Conservation (phyloP, 768 basidiomycete species). For the Hirschioporus abietinus region DNA sequence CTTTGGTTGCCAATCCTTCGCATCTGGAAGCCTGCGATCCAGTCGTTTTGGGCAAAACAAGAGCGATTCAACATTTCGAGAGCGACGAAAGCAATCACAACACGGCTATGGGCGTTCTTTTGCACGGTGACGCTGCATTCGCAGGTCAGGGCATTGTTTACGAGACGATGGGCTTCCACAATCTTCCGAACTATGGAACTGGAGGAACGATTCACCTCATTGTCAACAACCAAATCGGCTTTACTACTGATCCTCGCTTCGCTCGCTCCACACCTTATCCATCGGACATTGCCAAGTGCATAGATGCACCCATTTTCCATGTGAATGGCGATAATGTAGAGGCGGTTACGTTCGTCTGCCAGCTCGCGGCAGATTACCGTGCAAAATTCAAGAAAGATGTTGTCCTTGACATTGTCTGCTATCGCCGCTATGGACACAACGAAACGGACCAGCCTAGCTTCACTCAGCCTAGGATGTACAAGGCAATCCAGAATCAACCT, state of each 20-base stretch:
- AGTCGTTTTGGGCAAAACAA: slow-evolving; percentile 98
- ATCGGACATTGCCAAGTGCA: slow-evolving; percentile 97
- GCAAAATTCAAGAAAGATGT: slow-evolving; percentile 99
- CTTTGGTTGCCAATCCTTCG: slow-evolving; percentile 97
- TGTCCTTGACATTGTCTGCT: slow-evolving; percentile 97
- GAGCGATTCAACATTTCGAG: slow-evolving; percentile 93
- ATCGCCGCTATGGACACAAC: slow-evolving; percentile 98
- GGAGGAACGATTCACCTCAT: slow-evolving; percentile 98
- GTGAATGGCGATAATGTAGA: slow-evolving; percentile 99
- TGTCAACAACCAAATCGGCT: slow-evolving; percentile 99
- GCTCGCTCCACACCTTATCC: slow-evolving; percentile 96
- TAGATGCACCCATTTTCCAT: slow-evolving; percentile 98
- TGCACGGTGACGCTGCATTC: slow-evolving; percentile 98
- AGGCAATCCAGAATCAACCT: slow-evolving; percentile 91
- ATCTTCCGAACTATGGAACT: slow-evolving; percentile 90
- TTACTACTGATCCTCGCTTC: slow-evolving; percentile 98
- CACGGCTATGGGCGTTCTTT: slow-evolving; percentile 90
- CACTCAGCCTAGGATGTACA: slow-evolving; percentile 98
- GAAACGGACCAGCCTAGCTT: slow-evolving; percentile 99
- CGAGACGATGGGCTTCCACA: slow-evolving; percentile 98
- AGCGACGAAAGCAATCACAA: slow-evolving; percentile 73
- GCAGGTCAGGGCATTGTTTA: slow-evolving; percentile 98
- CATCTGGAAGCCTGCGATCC: slow-evolving; percentile 97
- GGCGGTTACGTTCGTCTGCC: slow-evolving; percentile 97
- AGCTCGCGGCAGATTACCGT: slow-evolving; percentile 95